phyloP scores from a whole-genome alignment of 495 filamentous ascomycete species.

The Aspergillus ostianus region DNA sequence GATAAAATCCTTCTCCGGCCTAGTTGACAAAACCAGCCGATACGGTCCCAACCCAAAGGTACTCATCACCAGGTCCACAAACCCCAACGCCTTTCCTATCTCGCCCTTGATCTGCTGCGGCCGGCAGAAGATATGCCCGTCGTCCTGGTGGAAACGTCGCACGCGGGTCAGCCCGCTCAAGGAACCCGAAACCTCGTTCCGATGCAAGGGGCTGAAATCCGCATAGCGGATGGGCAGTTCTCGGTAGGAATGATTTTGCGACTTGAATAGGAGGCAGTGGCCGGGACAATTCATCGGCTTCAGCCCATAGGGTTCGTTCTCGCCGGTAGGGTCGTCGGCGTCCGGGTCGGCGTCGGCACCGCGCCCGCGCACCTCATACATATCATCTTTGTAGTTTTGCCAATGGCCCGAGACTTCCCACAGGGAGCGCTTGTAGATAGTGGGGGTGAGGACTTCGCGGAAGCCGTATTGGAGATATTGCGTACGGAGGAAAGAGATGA shows the following conservation, averaged over 20 bases:
- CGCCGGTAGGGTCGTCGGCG: slow-evolving; percentile 40
- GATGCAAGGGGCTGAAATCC: slow-evolving; percentile 88
- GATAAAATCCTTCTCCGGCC: slow-evolving; percentile 74
- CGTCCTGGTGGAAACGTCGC: slow-evolving; percentile 92
- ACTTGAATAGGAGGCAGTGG: slow-evolving; percentile 84
- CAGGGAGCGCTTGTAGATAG: slow-evolving; percentile 86
- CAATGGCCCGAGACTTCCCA: slow-evolving; percentile 91
- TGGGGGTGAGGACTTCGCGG: slow-evolving; percentile 88
- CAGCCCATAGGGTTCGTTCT: slow-evolving; percentile 80
- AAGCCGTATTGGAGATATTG: slow-evolving; percentile 89
- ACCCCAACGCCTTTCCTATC: slow-evolving; percentile 74
- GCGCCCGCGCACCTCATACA: slow-evolving; percentile 80
- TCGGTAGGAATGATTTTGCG: slow-evolving; percentile 68
- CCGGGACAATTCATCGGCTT: slow-evolving; percentile 98
- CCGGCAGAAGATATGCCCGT: slow-evolving; percentile 92
- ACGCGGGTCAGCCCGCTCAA: slow-evolving; percentile 85
- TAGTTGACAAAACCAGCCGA: slow-evolving; percentile 75
- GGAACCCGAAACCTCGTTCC: slow-evolving; percentile 85
- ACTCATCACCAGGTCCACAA: slow-evolving; percentile 74
- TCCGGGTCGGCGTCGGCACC: slow-evolving; percentile 48
- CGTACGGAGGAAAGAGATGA: slow-evolving; percentile 78
- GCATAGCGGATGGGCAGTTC: slow-evolving; percentile 88
- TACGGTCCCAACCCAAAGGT: slow-evolving; percentile 73
- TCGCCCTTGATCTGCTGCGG: slow-evolving; percentile 79
- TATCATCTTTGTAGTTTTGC: slow-evolving; percentile 92